Evolutionary conservation across 495 filamentous ascomycete species (phyloP).

Genomic region (Sphaerosporella brunnea): DNA sequence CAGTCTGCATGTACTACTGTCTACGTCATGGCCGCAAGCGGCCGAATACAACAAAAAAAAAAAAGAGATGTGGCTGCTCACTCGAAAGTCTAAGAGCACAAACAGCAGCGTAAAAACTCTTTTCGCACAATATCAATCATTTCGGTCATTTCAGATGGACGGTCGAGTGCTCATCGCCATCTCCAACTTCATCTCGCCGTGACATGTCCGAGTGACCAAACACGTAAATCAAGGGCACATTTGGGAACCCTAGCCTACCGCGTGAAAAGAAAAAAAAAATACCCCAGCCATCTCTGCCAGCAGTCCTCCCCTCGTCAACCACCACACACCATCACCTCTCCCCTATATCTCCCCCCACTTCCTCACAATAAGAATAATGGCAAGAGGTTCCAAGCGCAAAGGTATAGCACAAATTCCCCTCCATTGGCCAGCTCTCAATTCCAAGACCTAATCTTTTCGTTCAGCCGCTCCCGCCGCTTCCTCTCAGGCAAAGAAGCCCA

Average conservation of each 20-base stretch:
- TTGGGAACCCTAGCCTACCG: background rate
- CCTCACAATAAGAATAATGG: background rate
- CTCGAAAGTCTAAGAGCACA: too few relatives aligned
- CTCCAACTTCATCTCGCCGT: too few relatives aligned
- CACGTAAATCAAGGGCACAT: background rate
- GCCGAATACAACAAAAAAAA: too few relatives aligned
- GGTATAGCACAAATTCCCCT: too few relatives aligned
- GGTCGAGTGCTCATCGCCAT: too few relatives aligned
- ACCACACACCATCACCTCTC: background rate
- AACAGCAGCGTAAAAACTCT: too few relatives aligned
- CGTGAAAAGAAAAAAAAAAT: background rate
- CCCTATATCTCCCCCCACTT: too few relatives aligned
- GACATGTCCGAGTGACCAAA: conserved; percentile 27
- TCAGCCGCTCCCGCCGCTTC: conserved; percentile 34
- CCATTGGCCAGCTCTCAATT: conserved; percentile 8
- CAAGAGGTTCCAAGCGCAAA: conserved; percentile 41
- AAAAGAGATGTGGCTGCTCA: too few relatives aligned
- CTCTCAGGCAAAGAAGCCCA: conserved; percentile 40
- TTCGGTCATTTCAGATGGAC: too few relatives aligned
- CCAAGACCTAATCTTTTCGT: conserved; percentile 22
- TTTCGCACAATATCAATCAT: too few relatives aligned
- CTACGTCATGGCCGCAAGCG: too few relatives aligned
- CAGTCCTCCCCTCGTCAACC: background rate
- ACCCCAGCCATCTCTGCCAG: background rate
- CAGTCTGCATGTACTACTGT: too few relatives aligned